Evolutionary conservation across 441 rosid species (phyloP).

Genomic region (Sinapis alba): DNA sequence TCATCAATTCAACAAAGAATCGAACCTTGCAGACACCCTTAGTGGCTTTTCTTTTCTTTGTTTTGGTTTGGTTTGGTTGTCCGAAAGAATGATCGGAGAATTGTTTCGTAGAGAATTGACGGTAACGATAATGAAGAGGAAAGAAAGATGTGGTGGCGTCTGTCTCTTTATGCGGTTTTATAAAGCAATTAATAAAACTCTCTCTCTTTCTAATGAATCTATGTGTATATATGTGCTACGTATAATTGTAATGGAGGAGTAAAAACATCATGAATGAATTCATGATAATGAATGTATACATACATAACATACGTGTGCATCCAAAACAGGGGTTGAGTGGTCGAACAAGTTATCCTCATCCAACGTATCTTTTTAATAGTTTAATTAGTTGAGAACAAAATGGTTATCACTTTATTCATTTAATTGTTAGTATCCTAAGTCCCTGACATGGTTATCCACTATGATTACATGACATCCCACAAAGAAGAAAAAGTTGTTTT

Average conservation of each 20-base stretch:
- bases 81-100: slow-evolving; percentile 30
- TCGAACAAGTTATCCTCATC: slow-evolving; percentile 40
- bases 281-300: slow-evolving; percentile 27
- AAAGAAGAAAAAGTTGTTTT: too few species aligned
- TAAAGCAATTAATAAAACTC: slow-evolving; percentile 47
- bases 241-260: not conserved
- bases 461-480: slow-evolving; percentile 22
- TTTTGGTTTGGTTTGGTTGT: slow-evolving; percentile 25
- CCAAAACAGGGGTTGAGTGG: slow-evolving; percentile 38
- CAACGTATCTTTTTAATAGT: slow-evolving; percentile 20
- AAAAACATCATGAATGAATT: too few species aligned
- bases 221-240: not conserved
- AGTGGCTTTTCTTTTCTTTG: slow-evolving; percentile 18
- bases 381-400: slow-evolving; percentile 15
- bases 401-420: not conserved
- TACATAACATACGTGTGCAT: slow-evolving; percentile 32
- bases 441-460: slow-evolving; percentile 35
- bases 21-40: slow-evolving; percentile 33
- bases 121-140: slow-evolving; percentile 31
- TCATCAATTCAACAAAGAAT: slow-evolving; percentile 40
- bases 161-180: slow-evolving; percentile 45
- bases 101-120: slow-evolving; percentile 19
- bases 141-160: slow-evolving; percentile 38
- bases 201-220: not conserved
- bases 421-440: slow-evolving; percentile 12